Base-by-base conservation (phyloP, 495 filamentous ascomycete species). In the Copromyces sp. region DNA sequence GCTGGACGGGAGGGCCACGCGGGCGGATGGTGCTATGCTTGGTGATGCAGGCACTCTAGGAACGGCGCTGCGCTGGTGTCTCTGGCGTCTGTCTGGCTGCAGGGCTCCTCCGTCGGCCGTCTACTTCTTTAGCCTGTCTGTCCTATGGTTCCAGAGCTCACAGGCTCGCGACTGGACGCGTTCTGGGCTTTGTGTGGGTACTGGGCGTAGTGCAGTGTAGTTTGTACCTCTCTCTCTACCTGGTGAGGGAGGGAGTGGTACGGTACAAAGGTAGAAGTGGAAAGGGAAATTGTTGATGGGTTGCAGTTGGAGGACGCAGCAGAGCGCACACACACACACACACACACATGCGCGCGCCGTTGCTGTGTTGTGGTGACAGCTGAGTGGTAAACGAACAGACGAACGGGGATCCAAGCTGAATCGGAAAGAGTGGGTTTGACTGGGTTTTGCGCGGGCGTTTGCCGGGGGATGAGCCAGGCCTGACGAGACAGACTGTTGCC, bases 401-500 rank as follows among this genome's bases (percentile, higher is more conserved):
- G 53, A 61, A 61, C 53, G 53, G 53, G 29, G 53, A 61, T 35
- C 53, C 53, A 35, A 61, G 53, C 53, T 61, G 53, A 61, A 17
- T 17, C 2, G 47, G 47, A 29, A 29, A 59, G 47, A 59, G 47
- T 59, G 47, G 47, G 47, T 59, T 59, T 53, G 45, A 53, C 20
- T 11, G 45, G 45, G 45, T 45, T 45, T 47, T 47, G 47, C 47
- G 47, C 44, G 44, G 44, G 44, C 44, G 44, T 47, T 59, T 59
- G 53, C 53, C 53, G 53, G 53, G 53, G 53, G 39, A 61, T 61
- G 53, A 35, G 53, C 53, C 47, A 59, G 47, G 4, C 47, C 53
- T 16, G 24, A 61, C 29, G 53, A 61, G 24, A 32, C 24, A 24
- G 53, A 8, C 53, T 32, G 75, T 77, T 78, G 76, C 69, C 37